Conservation (phyloP, 305 asterid genomes). For the Solanum hybrid region DNA sequence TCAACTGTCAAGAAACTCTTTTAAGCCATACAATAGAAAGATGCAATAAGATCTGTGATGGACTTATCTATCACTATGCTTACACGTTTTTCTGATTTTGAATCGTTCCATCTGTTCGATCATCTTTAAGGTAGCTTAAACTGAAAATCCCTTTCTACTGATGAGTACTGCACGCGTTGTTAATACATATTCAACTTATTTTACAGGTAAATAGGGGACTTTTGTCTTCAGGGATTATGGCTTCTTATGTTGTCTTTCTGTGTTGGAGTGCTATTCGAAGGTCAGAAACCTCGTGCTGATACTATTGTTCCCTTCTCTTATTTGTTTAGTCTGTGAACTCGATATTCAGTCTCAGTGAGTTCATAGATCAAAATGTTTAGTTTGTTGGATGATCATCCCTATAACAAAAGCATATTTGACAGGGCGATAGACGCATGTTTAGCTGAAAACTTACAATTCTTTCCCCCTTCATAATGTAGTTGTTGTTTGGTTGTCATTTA, state of each 20-base stretch:
- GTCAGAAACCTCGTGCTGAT: conserved; percentile 16
- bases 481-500: not conserved
- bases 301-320: not conserved
- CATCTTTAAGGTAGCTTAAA: not conserved
- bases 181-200: not conserved
- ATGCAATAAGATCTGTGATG: not conserved
- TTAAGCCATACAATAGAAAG: not conserved
- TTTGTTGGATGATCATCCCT: not conserved
- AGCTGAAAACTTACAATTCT: not conserved
- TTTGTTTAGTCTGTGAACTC: not conserved
- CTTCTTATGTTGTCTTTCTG: conserved; percentile 80
- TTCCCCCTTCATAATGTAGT: not conserved
- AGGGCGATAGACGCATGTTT: not conserved
- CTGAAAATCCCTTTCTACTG: not conserved
- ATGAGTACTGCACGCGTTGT: not conserved
- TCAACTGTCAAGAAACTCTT: not conserved
- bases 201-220: conserved; percentile 85
- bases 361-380: not conserved
- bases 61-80: not conserved
- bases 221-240: conserved; percentile 90
- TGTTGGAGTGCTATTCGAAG: conserved; percentile 95
- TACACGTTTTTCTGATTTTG: not conserved
- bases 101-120: not conserved
- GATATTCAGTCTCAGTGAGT: not conserved
- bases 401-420: not conserved